Evolutionary conservation across 2,329 filamentous ascomycete genomes (phyloP).

Genomic region (Sarocladium kiliense): DNA sequence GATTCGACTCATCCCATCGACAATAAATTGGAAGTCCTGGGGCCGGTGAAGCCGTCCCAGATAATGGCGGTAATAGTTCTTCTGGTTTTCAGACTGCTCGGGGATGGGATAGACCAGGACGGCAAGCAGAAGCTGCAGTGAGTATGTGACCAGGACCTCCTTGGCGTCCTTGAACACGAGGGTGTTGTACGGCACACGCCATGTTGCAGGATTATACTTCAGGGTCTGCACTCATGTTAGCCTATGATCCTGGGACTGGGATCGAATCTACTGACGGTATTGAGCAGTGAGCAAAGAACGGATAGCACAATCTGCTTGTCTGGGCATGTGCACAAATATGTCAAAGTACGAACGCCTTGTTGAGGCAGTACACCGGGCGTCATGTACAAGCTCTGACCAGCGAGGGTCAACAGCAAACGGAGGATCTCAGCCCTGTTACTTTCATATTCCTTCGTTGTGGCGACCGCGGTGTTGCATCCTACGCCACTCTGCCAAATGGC

Average conservation of each 20-base stretch:
- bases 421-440: slow-evolving; percentile 89
- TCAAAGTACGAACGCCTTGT: slow-evolving; percentile 76
- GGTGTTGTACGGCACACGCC: slow-evolving; percentile 91
- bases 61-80: slow-evolving; percentile 93
- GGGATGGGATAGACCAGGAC: slow-evolving; percentile 84
- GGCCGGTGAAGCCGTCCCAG: slow-evolving; percentile 84
- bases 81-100: slow-evolving; percentile 58
- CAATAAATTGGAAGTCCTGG: slow-evolving; percentile 96
- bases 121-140: slow-evolving; percentile 82
- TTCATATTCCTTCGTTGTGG: slow-evolving; percentile 87
- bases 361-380: slow-evolving; percentile 73
- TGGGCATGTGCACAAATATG: slow-evolving; percentile 79
- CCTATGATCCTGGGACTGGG: neutral
- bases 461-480: slow-evolving; percentile 84
- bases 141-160: slow-evolving; percentile 86
- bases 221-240: slow-evolving; percentile 56
- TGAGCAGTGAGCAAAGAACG: slow-evolving; percentile 84
- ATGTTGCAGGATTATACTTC: slow-evolving; percentile 92
- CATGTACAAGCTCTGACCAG: slow-evolving; percentile 92
- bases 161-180: slow-evolving; percentile 88
- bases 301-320: slow-evolving; percentile 92
- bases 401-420: slow-evolving; percentile 76
- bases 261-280: slow-evolving; percentile 62
- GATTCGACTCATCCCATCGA: slow-evolving; percentile 89
- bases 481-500: slow-evolving; percentile 98